A percentile compares a stretch with the other conserved stretches of the same genome.
Evolutionary conservation across 495 filamentous ascomycete species (phyloP).

Genomic region (Hypoxylon crocopeplum): DNA sequence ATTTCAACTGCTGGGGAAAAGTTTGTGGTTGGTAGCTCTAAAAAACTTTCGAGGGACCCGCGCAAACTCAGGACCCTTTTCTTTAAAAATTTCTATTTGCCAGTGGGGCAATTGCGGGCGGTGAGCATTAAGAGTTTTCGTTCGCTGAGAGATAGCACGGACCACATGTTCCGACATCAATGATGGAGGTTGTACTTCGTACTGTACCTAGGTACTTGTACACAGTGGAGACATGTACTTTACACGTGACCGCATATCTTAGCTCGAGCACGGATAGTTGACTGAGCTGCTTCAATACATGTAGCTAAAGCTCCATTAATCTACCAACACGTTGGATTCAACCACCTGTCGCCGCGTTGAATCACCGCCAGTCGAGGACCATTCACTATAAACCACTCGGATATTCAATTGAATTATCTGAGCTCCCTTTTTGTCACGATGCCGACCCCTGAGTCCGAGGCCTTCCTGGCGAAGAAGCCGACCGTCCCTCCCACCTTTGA

Average conservation of each 20-base stretch:
- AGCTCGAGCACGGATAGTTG: too few species aligned
- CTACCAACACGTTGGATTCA: constrained; percentile 4
- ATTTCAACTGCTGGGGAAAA: constrained; percentile 24
- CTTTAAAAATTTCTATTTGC: constrained; percentile 37
- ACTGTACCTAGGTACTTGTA: too few species aligned
- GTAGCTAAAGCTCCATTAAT: constrained; percentile 20
- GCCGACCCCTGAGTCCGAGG: constrained; percentile 90
- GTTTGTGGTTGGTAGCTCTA: constrained; percentile 31
- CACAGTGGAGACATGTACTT: too few species aligned
- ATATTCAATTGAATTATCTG: neutral
- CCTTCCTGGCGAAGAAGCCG: constrained; percentile 94
- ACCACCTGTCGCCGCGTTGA: constrained; percentile 5
- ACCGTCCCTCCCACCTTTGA: constrained; percentile 93
- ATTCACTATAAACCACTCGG: neutral
- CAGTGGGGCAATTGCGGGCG: constrained; percentile 39
- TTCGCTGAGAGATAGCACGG: constrained; percentile 2
- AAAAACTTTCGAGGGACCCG: constrained; percentile 29
- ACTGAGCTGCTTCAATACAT: too few species aligned
- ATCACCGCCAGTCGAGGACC: neutral
- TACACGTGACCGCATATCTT: too few species aligned
- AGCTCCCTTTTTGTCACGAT: constrained; percentile 39
- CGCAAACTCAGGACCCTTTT: too few species aligned
- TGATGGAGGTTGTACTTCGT: too few species aligned
- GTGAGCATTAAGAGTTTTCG: constrained; percentile 21
- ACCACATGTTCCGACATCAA: too few species aligned